phyloP scores from a whole-genome alignment of 1,284 basidiomycete genomes.

The Naganishia sp. region DNA sequence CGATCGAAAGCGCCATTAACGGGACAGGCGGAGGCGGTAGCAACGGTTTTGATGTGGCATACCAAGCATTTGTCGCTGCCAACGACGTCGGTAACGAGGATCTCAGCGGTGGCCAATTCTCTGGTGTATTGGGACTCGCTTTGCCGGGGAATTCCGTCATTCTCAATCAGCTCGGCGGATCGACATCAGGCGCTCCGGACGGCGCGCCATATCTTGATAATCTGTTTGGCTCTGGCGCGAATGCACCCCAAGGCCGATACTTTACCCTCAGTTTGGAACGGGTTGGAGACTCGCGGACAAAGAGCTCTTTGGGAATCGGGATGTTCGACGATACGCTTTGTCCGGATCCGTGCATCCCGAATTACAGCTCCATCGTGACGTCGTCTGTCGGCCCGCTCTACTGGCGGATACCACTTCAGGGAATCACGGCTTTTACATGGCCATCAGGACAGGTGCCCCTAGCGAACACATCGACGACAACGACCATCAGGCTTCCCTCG shows the following conservation, averaged over 20 bases:
- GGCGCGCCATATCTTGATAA: slow-evolving; percentile 54
- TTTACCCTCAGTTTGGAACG: slow-evolving; percentile 50
- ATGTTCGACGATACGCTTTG: slow-evolving; percentile 39
- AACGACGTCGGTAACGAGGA: slow-evolving; percentile 44
- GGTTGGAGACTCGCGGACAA: slow-evolving; percentile 49
- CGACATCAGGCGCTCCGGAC: slow-evolving; percentile 49
- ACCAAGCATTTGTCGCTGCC: slow-evolving; percentile 53
- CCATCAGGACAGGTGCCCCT: slow-evolving; percentile 24
- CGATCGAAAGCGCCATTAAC: slow-evolving; percentile 28
- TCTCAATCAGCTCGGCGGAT: slow-evolving; percentile 45
- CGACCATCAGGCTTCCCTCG: slow-evolving; percentile 29
- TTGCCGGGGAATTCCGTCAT: slow-evolving; percentile 51
- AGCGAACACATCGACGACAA: neutral
- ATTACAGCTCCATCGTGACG: slow-evolving; percentile 46
- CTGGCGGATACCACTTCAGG: slow-evolving; percentile 32
- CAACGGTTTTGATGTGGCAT: slow-evolving; percentile 47
- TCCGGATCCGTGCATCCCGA: slow-evolving; percentile 44
- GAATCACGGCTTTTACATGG: slow-evolving; percentile 27
- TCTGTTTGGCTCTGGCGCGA: slow-evolving; percentile 47
- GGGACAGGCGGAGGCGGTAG: slow-evolving; percentile 32
- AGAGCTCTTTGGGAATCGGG: slow-evolving; percentile 48
- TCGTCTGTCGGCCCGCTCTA: slow-evolving; percentile 28
- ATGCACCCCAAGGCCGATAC: slow-evolving; percentile 47
- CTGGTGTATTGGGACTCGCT: slow-evolving; percentile 50
- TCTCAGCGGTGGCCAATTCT: slow-evolving; percentile 46